Conservation (phyloP, 2,329 filamentous ascomycete species). For the Leptographium radiaticola region DNA sequence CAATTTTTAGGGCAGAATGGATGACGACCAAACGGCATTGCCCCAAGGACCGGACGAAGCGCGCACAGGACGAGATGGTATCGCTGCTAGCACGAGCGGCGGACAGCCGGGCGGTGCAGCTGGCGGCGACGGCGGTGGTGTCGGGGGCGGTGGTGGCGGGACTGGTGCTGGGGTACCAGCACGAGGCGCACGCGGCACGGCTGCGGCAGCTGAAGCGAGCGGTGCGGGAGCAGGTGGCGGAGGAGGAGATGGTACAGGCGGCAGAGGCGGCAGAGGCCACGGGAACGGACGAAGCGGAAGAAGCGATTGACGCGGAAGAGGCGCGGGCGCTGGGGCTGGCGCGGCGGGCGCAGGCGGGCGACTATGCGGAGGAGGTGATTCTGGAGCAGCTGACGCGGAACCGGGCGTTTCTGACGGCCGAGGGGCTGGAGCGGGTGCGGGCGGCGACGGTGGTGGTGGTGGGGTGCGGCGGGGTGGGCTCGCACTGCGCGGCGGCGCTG, state of each 20-base stretch:
- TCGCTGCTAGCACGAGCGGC: constrained; percentile 30
- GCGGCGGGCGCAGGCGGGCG: constrained; percentile 45
- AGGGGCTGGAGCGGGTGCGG: constrained; percentile 68
- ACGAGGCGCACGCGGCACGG: constrained; percentile 39
- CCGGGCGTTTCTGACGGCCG: constrained; percentile 74
- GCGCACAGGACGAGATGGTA: constrained; percentile 14
- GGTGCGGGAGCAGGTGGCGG: constrained; percentile 11
- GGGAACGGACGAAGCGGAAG: constrained; percentile 10
- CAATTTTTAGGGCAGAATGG: background rate
- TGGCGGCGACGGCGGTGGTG: constrained; percentile 57
- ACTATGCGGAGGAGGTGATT: constrained; percentile 68
- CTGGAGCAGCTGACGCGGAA: constrained; percentile 91
- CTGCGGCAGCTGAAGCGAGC: constrained; percentile 46
- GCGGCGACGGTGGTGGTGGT: constrained; percentile 78
- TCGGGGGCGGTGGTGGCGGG: constrained; percentile 48
- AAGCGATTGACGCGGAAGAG: constrained; percentile 45
- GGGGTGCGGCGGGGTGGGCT: constrained; percentile 88
- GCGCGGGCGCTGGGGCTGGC: constrained; percentile 45
- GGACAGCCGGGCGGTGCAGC: constrained; percentile 39
- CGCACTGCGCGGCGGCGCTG: constrained; percentile 76
- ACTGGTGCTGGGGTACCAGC: constrained; percentile 50
- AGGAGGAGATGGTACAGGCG: constrained; percentile 3
- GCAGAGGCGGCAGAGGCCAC: constrained; percentile 5
- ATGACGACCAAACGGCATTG: background rate
- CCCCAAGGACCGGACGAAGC: background rate